Percentiles rank a stretch among this genome's conserved stretches.
phyloP scores from a whole-genome alignment of 2,329 filamentous ascomycete species.

The Aspergillus caelatus region DNA sequence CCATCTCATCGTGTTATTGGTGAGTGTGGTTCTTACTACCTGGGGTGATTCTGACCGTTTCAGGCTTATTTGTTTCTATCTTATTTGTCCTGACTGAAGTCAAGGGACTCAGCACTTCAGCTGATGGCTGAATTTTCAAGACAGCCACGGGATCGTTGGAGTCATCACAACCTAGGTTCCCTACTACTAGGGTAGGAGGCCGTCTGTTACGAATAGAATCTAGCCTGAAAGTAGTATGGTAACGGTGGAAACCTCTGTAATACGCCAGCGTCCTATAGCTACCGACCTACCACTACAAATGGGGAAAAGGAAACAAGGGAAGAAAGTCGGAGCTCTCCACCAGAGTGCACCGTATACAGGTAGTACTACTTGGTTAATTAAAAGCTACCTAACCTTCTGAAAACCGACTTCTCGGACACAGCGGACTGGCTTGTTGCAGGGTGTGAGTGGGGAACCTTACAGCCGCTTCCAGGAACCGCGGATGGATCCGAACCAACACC shows the following conservation, averaged over 20 bases:
- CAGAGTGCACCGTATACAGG: constrained; percentile 8
- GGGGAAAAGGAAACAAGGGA: constrained; percentile 13
- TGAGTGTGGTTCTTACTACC: constrained; percentile 1
- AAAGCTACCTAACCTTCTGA: constrained; percentile 22
- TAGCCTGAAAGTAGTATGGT: constrained; percentile 5
- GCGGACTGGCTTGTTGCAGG: constrained; percentile 29
- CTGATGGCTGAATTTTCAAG: neutral
- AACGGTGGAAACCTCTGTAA: constrained; percentile 7
- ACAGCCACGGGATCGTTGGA: neutral
- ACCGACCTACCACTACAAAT: neutral
- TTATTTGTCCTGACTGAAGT: neutral
- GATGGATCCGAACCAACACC: constrained; percentile 34
- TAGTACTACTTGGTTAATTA: constrained; percentile 14
- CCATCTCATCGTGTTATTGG: neutral
- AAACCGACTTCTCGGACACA: constrained; percentile 35
- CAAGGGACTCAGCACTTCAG: neutral
- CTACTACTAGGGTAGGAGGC: constrained; percentile 1
- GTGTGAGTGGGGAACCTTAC: constrained; percentile 29
- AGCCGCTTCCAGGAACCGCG: constrained; percentile 34
- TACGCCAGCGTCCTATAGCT: constrained; percentile 4
- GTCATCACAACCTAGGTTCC: neutral
- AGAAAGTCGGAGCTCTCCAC: constrained; percentile 24
- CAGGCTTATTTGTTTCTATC: constrained; percentile 1
- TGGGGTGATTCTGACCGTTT: constrained; percentile 1
- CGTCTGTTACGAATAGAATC: constrained; percentile 9